A percentile compares a stretch with the other conserved stretches of the same genome.
Evolutionary conservation across 1,139 yeast species (phyloP).

Genomic region (Candida sanyaensis): DNA sequence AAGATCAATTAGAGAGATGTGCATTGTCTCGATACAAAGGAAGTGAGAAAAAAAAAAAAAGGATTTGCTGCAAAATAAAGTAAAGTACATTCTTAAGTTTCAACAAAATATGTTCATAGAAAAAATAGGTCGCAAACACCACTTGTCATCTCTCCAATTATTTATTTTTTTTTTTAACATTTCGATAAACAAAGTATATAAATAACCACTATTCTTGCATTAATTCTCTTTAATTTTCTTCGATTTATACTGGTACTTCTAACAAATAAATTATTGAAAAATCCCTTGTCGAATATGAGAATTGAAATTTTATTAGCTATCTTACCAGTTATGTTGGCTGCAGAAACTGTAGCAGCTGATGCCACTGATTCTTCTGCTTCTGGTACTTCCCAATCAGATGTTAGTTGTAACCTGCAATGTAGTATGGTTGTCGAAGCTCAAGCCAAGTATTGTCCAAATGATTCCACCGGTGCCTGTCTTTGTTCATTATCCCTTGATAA

Average conservation of each 20-base stretch:
- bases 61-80: neutral
- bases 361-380: neutral
- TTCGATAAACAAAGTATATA: neutral
- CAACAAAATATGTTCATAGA: neutral
- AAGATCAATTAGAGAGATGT: neutral
- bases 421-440: constrained; percentile 2
- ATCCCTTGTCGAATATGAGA: neutral
- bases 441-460: constrained; percentile 1
- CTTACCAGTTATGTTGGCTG: constrained; percentile 1
- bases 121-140: constrained; percentile 1
- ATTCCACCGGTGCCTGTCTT: constrained; percentile 2
- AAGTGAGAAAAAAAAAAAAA: neutral
- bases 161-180: too few species aligned
- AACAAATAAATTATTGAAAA: neutral
- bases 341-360: neutral
- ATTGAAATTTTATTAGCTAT: neutral
- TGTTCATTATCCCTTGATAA: constrained; percentile 9
- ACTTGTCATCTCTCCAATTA: neutral
- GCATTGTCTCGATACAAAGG: too few species aligned
- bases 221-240: neutral
- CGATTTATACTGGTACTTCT: neutral
- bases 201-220: neutral
- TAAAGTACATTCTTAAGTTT: neutral
- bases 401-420: constrained; percentile 2
- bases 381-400: neutral